Percentiles rank a stretch among this genome's conserved stretches.
phyloP scores from a whole-genome alignment of 176 grass and related monocot species.

The Avena atlantica region DNA sequence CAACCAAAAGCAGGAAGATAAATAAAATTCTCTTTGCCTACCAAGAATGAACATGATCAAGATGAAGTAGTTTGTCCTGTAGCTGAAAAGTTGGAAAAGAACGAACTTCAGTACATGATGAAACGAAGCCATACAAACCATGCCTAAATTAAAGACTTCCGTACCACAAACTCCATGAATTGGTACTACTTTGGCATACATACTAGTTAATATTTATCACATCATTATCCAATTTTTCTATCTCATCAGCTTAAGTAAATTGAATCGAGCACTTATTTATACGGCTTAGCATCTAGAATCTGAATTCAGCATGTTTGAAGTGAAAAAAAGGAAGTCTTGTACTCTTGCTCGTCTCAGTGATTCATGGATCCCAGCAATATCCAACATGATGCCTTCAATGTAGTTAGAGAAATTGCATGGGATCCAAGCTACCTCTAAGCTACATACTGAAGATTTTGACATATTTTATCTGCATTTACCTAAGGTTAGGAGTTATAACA shows the following conservation, averaged over 20 bases:
- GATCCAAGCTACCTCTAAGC: background rate
- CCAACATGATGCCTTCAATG: background rate
- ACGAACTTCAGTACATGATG: constrained; percentile 16
- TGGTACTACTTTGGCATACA: background rate
- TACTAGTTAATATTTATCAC: background rate
- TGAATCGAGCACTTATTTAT: background rate
- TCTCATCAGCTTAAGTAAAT: background rate
- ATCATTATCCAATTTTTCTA: background rate
- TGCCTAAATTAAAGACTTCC: background rate
- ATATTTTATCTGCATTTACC: constrained; percentile 20
- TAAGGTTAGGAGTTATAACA: background rate
- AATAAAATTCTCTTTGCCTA: constrained; percentile 51
- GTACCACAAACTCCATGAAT: background rate
- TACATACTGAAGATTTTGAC: background rate
- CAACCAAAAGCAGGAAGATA: constrained; percentile 13
- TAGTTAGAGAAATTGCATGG: background rate
- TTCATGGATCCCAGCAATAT: background rate
- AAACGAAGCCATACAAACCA: background rate
- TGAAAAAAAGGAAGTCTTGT: background rate
- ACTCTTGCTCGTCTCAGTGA: background rate
- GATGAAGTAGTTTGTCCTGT: constrained; percentile 89
- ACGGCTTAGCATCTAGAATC: background rate
- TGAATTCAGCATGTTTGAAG: background rate
- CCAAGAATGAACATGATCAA: constrained; percentile 80
- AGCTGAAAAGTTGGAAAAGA: constrained; percentile 58